phyloP scores from a whole-genome alignment of 495 filamentous ascomycete species.

The Sporormia fimetaria region DNA sequence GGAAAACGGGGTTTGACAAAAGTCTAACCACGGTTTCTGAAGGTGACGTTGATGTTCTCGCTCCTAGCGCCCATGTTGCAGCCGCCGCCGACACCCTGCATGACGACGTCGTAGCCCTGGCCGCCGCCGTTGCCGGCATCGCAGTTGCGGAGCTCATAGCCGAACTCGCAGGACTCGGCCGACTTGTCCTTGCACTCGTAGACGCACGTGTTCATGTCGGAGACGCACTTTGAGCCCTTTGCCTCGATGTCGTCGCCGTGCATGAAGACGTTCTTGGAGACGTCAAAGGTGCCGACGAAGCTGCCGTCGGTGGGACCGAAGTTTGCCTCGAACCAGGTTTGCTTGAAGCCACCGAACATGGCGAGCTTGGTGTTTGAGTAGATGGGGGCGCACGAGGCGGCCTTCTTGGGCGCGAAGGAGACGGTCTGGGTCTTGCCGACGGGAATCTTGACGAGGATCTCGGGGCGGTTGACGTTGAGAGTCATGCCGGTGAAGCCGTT shows the following conservation, averaged over 20 bases:
- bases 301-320: slow-evolving; percentile 8
- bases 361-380: slow-evolving; percentile 27
- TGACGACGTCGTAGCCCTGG: slow-evolving; percentile 3
- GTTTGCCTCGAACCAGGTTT: slow-evolving; percentile 36
- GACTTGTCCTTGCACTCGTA: slow-evolving; percentile 17
- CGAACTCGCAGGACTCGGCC: slow-evolving; percentile 2
- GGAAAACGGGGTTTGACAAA: background rate
- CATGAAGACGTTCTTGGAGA: slow-evolving; percentile 35
- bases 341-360: slow-evolving; percentile 29
- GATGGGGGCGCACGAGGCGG: slow-evolving; percentile 28
- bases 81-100: slow-evolving; percentile 11
- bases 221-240: slow-evolving; percentile 14
- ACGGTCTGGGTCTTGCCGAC: slow-evolving; percentile 4
- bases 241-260: slow-evolving; percentile 31
- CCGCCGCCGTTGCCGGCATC: slow-evolving; percentile 2
- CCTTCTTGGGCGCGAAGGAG: slow-evolving; percentile 15
- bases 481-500: slow-evolving; percentile 6
- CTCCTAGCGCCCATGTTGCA: slow-evolving; percentile 1
- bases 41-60: slow-evolving; percentile 11
- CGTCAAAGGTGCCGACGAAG: slow-evolving; percentile 29
- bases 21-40: background rate
- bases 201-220: slow-evolving; percentile 19
- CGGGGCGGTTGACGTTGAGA: slow-evolving; percentile 7
- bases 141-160: slow-evolving; percentile 13
- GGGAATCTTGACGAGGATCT: slow-evolving; percentile 6